Evolutionary conservation across 805 yeast species (phyloP), one percentile per base, ranked within the genome.

Genomic region (Hanseniaspora lindneri): DNA sequence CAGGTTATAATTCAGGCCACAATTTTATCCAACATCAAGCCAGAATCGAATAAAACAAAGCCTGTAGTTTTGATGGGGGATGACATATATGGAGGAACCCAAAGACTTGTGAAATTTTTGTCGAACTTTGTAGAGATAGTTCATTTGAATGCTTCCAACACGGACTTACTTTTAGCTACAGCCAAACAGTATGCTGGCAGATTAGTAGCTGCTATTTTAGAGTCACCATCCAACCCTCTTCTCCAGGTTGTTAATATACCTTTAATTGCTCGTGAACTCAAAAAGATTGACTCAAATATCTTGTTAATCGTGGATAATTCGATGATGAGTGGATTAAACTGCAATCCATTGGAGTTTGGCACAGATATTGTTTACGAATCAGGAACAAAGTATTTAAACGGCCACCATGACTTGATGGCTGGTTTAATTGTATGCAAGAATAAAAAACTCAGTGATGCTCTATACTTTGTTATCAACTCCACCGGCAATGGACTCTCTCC

Each of bases 351-450:
- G 54, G 85, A 83, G 56, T 74, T 83, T 55, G 94, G 92, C 8
- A 89, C 79, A 33, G 96, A 88, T 61, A 83, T 88, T 50, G 95
- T 84, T 50, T 89, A 88, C 63, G 97, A 88, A 62, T 79, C 89
- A 11, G 96, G 94, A 14, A 88, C 97, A 37, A 88, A 88, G 65
- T 88, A 84, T 60, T 70, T 88, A 56, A 83, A 87, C 58, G 96
- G 96, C 7, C 97, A 88, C 63, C 97, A 88, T 64, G 96, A 89
- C 63, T 76, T 88, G 57, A 88, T 88, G 97, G 96, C 95, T 21
- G 97, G 97, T 50, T 78, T 83, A 14, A 69, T 88, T 51, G 94
- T 95, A 21, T 77, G 82, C 24, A 73, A 80, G 53, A 71, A 70
- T 44, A 66, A 73, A 21, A 71, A 74, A 48, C 66, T 88, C 40